Evolutionary conservation across 305 asterid genomes (phyloP), one percentile per base, ranked within the genome.

Genomic region (Salvia sclarea): DNA sequence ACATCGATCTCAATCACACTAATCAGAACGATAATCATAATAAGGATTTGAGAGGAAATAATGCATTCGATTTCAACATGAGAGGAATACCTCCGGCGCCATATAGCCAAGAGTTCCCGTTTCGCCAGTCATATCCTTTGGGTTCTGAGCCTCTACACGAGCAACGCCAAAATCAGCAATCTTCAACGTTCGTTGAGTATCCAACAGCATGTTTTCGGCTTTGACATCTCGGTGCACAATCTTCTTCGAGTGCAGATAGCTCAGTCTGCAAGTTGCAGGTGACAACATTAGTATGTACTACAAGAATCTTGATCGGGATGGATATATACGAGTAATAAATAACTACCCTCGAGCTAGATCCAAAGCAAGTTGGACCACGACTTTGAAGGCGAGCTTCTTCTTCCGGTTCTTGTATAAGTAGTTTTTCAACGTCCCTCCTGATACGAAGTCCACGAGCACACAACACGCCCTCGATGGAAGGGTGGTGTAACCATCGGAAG

Each of bases 191-290:
- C 84, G 73, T 6, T 61, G 58, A 8, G 74, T 3, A 64, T 86
- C 94, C 35, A 90, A 78, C 75, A 90, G 61, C 92, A 92, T 86
- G 62, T 92, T 92, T 64, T 86, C 95, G 4, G 96, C 94, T 78
- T 92, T 92, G 28, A 92, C 95, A 60, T 90, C 97, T 30, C 97
- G 90, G 41, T 92, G 98, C 22, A 90, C 97, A 6, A 90, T 85
- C 76, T 85, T 90, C 68, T 84, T 71, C 0, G 96, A 88, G 60
- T 92, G 97, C 14, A 90, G 83, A 74, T 92, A 92, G 84, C 91
- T 82, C 53, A 92, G 72, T 18, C 97, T 91, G 80, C 75, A 73
- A 68, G 24, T 18, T 6, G n/a, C 8, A 16, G 0, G 10, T 30
- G 14, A 21, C 41, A 62, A 8, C 3, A 22, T 64, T 64, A 58